Evolutionary conservation across 164 flowering plant species (phyloP).

Genomic region (Protea cynaroides): DNA sequence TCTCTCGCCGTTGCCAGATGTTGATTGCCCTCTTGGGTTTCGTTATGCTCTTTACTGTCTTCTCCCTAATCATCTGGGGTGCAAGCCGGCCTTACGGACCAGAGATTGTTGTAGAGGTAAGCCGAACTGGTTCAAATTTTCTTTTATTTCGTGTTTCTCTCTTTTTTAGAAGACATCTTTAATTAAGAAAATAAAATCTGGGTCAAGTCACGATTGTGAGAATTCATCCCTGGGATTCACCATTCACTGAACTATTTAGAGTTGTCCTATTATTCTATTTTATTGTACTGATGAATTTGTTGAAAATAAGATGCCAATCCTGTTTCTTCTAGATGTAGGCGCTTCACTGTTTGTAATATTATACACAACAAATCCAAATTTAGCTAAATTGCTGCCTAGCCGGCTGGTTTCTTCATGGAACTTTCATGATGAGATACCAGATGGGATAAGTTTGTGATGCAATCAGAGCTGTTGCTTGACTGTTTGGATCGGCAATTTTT

Average conservation of each 20-base stretch:
- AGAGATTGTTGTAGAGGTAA: slow-evolving; percentile 43
- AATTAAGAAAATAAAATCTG: no score
- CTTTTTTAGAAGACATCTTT: slow-evolving; percentile 9
- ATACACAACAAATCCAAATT: no score
- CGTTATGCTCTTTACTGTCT: slow-evolving; percentile 31
- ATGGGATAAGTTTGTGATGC: slow-evolving; percentile 50
- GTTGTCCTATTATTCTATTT: slow-evolving; percentile 3
- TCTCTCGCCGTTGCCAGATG: slow-evolving; percentile 31
- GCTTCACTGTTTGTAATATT: neutral
- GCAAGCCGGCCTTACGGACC: slow-evolving; percentile 56
- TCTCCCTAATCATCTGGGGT: slow-evolving; percentile 67
- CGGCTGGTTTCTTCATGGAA: no score
- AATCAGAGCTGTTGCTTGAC: slow-evolving; percentile 18
- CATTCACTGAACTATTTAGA: no score
- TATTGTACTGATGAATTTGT: no score
- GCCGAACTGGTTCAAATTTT: slow-evolving; percentile 14
- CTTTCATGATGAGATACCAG: slow-evolving; percentile 20
- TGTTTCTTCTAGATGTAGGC: no score
- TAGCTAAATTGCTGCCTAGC: no score
- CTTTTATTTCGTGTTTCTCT: no score
- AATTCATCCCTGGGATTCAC: slow-evolving; percentile 2
- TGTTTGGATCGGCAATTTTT: no score
- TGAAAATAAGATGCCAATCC: slow-evolving; percentile 13
- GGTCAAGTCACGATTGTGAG: slow-evolving; percentile 13
- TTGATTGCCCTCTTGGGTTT: slow-evolving; percentile 33